These are phyloP conservation scores for Hyphopichia homilentoma DNA, from an alignment of 805 yeast genomes.

Conservation along the genomic window DNA sequence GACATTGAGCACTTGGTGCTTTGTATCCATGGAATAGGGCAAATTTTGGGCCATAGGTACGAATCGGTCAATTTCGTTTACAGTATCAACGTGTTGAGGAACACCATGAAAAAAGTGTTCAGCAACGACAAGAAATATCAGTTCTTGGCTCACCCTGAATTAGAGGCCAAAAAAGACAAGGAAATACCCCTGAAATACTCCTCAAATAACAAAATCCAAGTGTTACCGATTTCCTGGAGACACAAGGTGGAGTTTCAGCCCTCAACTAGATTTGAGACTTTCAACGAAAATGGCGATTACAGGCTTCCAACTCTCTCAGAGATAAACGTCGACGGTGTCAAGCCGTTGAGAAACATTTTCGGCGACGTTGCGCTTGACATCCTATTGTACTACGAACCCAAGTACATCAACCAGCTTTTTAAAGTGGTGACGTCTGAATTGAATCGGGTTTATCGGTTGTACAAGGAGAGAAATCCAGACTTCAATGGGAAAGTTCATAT, in stretches of 20 bases:
- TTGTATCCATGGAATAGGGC: constrained; percentile 97
- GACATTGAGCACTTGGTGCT: constrained; percentile 63
- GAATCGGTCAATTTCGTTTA: constrained; percentile 86
- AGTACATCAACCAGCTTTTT: constrained; percentile 58
- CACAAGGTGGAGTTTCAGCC: constrained; percentile 65
- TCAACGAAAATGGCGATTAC: constrained; percentile 33
- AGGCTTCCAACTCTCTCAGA: constrained; percentile 63
- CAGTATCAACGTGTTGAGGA: constrained; percentile 65
- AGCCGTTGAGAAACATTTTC: constrained; percentile 68
- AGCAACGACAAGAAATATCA: constrained; percentile 37
- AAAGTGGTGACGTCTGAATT: constrained; percentile 59
- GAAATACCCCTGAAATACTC: constrained; percentile 6
- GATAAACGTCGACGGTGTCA: constrained; percentile 73
- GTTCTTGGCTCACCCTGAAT: constrained; percentile 27
- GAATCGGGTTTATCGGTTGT: constrained; percentile 58
- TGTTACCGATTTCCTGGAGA: constrained; percentile 90
- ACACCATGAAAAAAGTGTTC: constrained; percentile 51
- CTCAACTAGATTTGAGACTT: constrained; percentile 33
- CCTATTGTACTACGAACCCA: constrained; percentile 72
- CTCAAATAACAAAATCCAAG: constrained; percentile 64
- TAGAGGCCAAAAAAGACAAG: constrained; percentile 10
- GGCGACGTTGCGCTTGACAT: constrained; percentile 89
- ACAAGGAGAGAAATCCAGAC: constrained; percentile 59
- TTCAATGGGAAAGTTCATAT: constrained; percentile 81
- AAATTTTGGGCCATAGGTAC: constrained; percentile 70